Evolutionary conservation across 2,329 filamentous ascomycete species (phyloP), one percentile per base, ranked within the genome.

Genomic region (Cadophora sp.): DNA sequence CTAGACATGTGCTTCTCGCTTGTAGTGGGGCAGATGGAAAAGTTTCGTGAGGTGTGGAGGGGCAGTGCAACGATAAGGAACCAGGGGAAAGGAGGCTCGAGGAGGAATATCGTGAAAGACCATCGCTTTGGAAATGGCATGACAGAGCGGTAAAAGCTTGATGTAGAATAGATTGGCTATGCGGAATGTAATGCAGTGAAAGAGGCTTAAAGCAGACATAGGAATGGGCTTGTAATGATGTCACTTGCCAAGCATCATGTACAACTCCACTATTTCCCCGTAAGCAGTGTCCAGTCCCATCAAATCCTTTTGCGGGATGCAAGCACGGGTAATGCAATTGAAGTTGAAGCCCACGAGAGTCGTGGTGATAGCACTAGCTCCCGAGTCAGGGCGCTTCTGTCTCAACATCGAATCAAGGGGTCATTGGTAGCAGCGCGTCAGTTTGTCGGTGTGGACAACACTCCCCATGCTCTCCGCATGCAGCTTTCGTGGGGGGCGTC

Each of bases 381-480:
- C 43, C 46, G 60, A 51, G 60, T 62, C 46, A 62, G 60, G 29
- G 40, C 16, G 31, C 40, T 31, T 26, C 29, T 37, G 19, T 22
- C 29, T 58, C 29, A n/a, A 22, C 53, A 56, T 56, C 24, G 26
- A 53, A 37, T 53, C 26, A 29, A 62, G 60, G 29, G 60, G 46
- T 53, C 29, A 46, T 61, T 7, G 46, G 46, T 62, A 51, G 43
- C 29, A 50, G 43, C 62, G 56, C 70, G 70, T 72, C 72, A 70
- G 58, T 75, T 77, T 65, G 75, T 76, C 22, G 79, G 83, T 1
- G 82, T 83, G 19, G 65, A 1, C 72, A 75, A 22, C 66, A 66
- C 46, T 27, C 63, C 19, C 56, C 26, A 31, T 40, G 62, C 62
- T 22, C 55, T 9, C 22, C 31, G 9, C 48, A 27, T 55, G 37